phyloP scores from a whole-genome alignment of 495 filamentous ascomycete genomes.

The Copromyces sp. region DNA sequence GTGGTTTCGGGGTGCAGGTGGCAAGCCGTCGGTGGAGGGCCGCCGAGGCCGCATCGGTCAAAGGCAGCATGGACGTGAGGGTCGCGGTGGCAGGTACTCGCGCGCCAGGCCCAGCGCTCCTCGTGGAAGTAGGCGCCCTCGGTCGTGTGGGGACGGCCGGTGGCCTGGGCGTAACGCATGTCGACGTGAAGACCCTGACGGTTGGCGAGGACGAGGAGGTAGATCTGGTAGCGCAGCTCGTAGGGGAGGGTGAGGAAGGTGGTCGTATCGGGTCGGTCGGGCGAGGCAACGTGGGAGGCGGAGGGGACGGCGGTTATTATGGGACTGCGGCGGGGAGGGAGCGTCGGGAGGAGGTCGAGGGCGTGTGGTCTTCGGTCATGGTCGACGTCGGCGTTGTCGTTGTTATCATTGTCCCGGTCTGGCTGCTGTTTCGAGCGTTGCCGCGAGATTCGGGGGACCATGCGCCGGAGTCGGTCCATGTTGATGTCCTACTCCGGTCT shows the following conservation, averaged over 20 bases:
- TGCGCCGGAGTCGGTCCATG: not conserved
- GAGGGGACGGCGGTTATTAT: conserved; percentile 2
- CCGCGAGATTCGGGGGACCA: not conserved
- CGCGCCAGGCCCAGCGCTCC: conserved; percentile 12
- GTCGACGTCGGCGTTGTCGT: not conserved
- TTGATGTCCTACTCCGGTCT: not conserved
- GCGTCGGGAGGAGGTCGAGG: conserved; percentile 7
- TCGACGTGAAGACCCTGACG: conserved; percentile 13
- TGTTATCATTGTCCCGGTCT: not conserved
- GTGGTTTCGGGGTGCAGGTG: not conserved
- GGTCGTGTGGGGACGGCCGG: conserved; percentile 8
- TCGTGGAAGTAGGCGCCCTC: not conserved
- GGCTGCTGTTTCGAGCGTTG: not conserved
- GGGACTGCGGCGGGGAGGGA: conserved; percentile 6
- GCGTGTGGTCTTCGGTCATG: not conserved
- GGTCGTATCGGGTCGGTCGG: not conserved
- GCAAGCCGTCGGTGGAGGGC: conserved; percentile 7
- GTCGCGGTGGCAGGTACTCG: conserved; percentile 11
- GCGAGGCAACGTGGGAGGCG: not conserved
- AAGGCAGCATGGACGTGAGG: conserved; percentile 2
- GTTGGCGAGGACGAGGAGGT: conserved; percentile 7
- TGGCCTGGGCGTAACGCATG: conserved; percentile 12
- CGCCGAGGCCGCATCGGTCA: conserved; percentile 10
- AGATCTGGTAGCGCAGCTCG: conserved; percentile 26
- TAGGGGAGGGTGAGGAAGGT: conserved; percentile 34